These are phyloP conservation scores for Naganishia vaughanmartiniae DNA, from an alignment of 768 basidiomycete genomes.

Conservation along the genomic window DNA sequence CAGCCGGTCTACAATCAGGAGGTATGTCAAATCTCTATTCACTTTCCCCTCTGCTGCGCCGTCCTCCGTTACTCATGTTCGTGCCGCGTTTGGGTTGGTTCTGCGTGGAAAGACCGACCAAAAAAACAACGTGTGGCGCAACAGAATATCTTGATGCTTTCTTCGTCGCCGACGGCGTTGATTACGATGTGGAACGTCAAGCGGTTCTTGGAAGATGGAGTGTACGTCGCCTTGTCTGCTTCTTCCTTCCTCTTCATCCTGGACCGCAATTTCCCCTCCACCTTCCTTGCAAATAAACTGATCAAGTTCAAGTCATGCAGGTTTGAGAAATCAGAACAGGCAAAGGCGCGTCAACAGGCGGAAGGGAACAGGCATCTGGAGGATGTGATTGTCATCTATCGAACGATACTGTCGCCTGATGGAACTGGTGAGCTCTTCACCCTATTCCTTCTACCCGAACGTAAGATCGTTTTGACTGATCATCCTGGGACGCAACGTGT, in stretches of 20 bases:
- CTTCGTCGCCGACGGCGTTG: constrained; percentile 88
- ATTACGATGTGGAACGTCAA: constrained; percentile 98
- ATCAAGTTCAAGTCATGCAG: too few species aligned
- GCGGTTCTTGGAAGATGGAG: constrained; percentile 83
- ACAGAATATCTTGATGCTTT: constrained; percentile 93
- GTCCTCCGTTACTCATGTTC: too few species aligned
- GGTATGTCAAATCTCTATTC: background rate
- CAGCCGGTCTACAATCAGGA: background rate
- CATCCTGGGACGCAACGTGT: constrained; percentile 26
- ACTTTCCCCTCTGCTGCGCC: too few species aligned
- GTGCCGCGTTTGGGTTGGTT: too few species aligned
- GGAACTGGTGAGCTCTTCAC: constrained; percentile 11
- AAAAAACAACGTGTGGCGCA: constrained; percentile 61
- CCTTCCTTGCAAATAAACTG: too few species aligned
- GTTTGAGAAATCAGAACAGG: constrained; percentile 73
- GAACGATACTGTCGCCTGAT: constrained; percentile 56
- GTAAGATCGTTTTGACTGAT: background rate
- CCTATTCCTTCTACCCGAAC: background rate
- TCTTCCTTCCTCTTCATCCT: background rate
- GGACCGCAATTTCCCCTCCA: too few species aligned
- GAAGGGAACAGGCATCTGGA: constrained; percentile 74
- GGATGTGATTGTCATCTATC: constrained; percentile 83
- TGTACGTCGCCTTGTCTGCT: constrained; percentile 54
- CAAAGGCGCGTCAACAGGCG: constrained; percentile 54
- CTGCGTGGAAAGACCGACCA: constrained; percentile 34